Base-by-base conservation (phyloP, 1,284 basidiomycete species). In the Leccinum pseudoinsigne region DNA sequence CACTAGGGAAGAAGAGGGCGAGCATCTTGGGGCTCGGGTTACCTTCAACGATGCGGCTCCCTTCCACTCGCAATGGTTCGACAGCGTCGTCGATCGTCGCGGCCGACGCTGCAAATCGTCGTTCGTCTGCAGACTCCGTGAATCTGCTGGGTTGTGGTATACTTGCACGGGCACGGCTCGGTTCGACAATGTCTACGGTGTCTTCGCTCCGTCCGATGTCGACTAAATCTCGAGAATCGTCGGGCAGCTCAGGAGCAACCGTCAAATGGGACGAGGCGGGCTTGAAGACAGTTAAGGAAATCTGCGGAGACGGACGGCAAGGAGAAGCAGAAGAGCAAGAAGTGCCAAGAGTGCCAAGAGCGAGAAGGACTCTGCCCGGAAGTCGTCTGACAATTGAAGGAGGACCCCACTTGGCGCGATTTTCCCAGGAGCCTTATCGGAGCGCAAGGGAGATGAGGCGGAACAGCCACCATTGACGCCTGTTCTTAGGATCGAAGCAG, bases 241-340 rank as follows among this genome's bases (percentile, higher is more conserved):
- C 82, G 1, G 80, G 80, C n/a, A 81, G 80, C 64, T 81, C 81
- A 16, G 78, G 73, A 36, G 26, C 26, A 26, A 26, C 26, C 5
- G 81, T 90, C 6, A 76, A 79, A 55, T 90, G 89, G 89, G 87
- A 89, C 66, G 89, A 90, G 68, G 81, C 80, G 2, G 81, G 83
- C 1, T 66, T 89, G 54, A 78, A 84, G 69, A 84, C 81, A 2
- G 82, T 82, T 5, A 82, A 80, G 65, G 85, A 85, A 72, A 72
- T 74, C 66, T 79, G 84, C 67, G 1, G 28, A 55, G 55, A 55
- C 45, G 16, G 34, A 63, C 36, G 50, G 23, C 10, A 68, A 56
- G 38, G 59, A 68, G n/a, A 67, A 67, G 57, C 58, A 62, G 57
- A 73, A 66, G 63, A 69, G 68, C 42, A 72, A 72, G 67, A 74